Evolutionary conservation across 2,329 filamentous ascomycete species (phyloP).

Genomic region (Cytospora schulzeri): DNA sequence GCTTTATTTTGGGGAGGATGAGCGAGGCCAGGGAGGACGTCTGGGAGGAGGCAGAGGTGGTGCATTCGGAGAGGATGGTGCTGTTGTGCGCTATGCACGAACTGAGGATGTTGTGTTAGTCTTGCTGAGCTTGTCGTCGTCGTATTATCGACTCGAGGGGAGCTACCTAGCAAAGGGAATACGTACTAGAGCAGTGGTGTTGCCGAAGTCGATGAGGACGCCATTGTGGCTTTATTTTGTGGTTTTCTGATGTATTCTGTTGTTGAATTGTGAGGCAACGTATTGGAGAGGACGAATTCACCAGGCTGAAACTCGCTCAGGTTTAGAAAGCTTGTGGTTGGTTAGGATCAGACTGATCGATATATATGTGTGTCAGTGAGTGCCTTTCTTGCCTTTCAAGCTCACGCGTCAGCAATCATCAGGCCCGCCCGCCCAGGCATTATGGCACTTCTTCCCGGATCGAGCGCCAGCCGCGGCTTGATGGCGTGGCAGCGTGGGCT

Average conservation of each 20-base stretch:
- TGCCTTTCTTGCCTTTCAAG: not conserved
- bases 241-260: not conserved
- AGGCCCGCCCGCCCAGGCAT: not conserved
- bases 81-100: constrained; percentile 92
- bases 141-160: not conserved
- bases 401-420: constrained; percentile 9
- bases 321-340: not conserved
- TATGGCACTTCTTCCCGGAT: not conserved
- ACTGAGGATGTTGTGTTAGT: constrained; percentile 49
- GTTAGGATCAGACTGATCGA: not conserved
- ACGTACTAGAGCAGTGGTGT: constrained; percentile 75
- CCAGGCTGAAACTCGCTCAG: not conserved
- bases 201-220: constrained; percentile 68
- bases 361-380: not conserved
- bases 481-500: not conserved
- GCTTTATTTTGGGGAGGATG: constrained; percentile 92
- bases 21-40: constrained; percentile 87
- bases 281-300: constrained; percentile 1
- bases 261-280: not conserved
- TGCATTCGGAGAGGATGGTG: constrained; percentile 93
- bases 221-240: constrained; percentile 50
- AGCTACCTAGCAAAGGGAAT: no score
- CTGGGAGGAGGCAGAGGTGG: constrained; percentile 78
- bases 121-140: constrained; percentile 15
- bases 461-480: not conserved